A percentile compares a stretch with the other conserved stretches of the same genome.
Evolutionary conservation across 1,139 yeast species (phyloP).

Genomic region (Zhuliangozyma blackwelliae): DNA sequence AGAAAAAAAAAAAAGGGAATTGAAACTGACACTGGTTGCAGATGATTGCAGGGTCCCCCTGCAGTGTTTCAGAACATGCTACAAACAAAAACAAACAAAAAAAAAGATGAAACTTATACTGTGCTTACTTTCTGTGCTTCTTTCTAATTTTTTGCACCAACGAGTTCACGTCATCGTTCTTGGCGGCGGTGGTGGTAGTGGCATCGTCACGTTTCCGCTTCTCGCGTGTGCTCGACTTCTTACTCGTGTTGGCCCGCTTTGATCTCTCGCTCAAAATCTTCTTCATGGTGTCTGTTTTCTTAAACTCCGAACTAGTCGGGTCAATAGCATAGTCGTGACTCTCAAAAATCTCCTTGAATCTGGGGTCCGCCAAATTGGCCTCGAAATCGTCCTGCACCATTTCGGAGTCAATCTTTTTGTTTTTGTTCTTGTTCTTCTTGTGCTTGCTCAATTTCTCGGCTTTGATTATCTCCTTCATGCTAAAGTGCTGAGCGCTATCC

Average conservation of each 20-base stretch:
- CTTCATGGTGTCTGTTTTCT: slow-evolving; percentile 83
- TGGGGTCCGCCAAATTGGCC: slow-evolving; percentile 70
- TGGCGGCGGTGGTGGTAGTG: slow-evolving; percentile 1
- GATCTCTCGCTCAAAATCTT: slow-evolving; percentile 72
- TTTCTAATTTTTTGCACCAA: slow-evolving; percentile 38
- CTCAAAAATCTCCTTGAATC: slow-evolving; percentile 85
- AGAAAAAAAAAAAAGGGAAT: too few species aligned
- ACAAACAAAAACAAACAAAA: background rate
- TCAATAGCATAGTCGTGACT: slow-evolving; percentile 89
- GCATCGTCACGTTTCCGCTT: slow-evolving; percentile 7
- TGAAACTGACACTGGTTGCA: too few species aligned
- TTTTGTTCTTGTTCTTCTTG: slow-evolving; percentile 36
- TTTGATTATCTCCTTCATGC: slow-evolving; percentile 72
- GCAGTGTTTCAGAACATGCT: background rate
- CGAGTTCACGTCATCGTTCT: slow-evolving; percentile 12
- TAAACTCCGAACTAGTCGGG: slow-evolving; percentile 84
- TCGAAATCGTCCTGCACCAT: slow-evolving; percentile 60
- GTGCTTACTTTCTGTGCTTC: slow-evolving; percentile 13
- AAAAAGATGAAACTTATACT: background rate
- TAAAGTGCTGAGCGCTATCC: slow-evolving; percentile 57
- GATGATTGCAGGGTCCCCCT: too few species aligned
- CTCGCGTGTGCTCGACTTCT: slow-evolving; percentile 4
- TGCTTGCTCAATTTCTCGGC: slow-evolving; percentile 65
- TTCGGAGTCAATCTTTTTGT: slow-evolving; percentile 36
- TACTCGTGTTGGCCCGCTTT: slow-evolving; percentile 36